phyloP scores from a whole-genome alignment of 805 yeast species.

The Komagataella kurtzmanii region DNA sequence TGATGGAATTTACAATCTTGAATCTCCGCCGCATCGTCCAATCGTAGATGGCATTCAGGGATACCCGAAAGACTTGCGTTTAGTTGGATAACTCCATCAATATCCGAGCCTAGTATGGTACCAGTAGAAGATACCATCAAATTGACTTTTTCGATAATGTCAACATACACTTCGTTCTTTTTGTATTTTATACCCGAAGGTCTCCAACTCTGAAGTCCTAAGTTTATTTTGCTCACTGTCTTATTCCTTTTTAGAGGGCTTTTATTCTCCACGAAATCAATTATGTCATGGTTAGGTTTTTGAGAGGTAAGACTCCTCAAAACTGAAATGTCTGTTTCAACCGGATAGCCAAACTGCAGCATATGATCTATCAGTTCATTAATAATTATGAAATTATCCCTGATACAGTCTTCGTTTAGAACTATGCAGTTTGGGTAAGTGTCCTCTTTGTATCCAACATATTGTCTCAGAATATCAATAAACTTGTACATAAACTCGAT shows the following conservation, averaged over 20 bases:
- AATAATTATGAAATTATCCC: conserved; percentile 51
- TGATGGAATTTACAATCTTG: conserved; percentile 82
- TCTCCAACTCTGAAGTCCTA: not conserved
- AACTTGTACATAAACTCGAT: conserved; percentile 68
- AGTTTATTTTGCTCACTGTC: not conserved
- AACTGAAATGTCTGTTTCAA: conserved; percentile 37
- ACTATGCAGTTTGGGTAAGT: conserved; percentile 8
- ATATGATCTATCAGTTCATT: conserved; percentile 72
- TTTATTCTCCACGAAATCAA: not conserved
- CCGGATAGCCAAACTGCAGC: conserved; percentile 70
- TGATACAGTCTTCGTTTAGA: conserved; percentile 35
- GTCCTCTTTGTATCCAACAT: not conserved
- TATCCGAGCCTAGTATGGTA: conserved; percentile 50
- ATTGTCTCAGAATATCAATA: conserved; percentile 31
- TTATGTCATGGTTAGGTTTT: conserved; percentile 2
- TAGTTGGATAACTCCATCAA: conserved; percentile 64
- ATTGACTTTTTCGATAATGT: conserved; percentile 64
- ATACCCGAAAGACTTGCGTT: conserved; percentile 65
- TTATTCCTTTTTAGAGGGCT: conserved; percentile 7
- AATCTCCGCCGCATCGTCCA: conserved; percentile 38
- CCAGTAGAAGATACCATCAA: conserved; percentile 57
- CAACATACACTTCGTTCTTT: conserved; percentile 66
- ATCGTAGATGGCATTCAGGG: conserved; percentile 74
- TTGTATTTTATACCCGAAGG: conserved; percentile 53
- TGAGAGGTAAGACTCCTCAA: conserved; percentile 17